Evolutionary conservation across 352 stramenopile genomes (phyloP).

Genomic region (Aphanomyces euteiches): DNA sequence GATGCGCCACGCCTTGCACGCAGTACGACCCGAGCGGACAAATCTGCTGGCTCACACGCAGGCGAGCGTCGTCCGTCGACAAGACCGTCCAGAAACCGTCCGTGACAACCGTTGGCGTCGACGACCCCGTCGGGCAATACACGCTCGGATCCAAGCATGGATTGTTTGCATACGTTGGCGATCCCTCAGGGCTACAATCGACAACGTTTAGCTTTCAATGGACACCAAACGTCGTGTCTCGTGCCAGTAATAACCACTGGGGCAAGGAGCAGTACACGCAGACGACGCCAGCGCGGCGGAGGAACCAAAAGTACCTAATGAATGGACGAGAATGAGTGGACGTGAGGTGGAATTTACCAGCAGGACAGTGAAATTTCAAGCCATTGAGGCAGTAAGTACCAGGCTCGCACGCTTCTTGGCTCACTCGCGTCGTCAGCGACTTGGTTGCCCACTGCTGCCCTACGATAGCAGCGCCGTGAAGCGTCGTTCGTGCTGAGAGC

Average conservation of each 20-base stretch:
- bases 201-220: neutral
- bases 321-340: neutral
- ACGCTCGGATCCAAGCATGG: slow-evolving; percentile 39
- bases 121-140: slow-evolving; percentile 54
- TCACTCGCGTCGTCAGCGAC: slow-evolving; percentile 39
- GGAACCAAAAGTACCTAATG: slow-evolving; percentile 46
- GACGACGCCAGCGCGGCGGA: slow-evolving; percentile 40
- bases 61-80: slow-evolving; percentile 27
- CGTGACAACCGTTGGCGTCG: slow-evolving; percentile 38
- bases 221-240: neutral
- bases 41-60: slow-evolving; percentile 48
- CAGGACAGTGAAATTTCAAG: slow-evolving; percentile 47
- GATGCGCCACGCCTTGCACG: slow-evolving; percentile 43
- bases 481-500: neutral
- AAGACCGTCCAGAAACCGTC: slow-evolving; percentile 50
- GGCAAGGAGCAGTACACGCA: slow-evolving; percentile 52
- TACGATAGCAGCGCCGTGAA: neutral
- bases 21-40: slow-evolving; percentile 65
- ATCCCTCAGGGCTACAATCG: slow-evolving; percentile 43
- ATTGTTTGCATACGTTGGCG: slow-evolving; percentile 36
- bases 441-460: neutral
- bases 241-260: slow-evolving; percentile 64
- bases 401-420: slow-evolving; percentile 49
- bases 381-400: slow-evolving; percentile 54
- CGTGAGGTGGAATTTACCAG: neutral